Percentiles rank a stretch among this genome's conserved stretches.
Evolutionary conservation across 2,329 filamentous ascomycete genomes (phyloP).

Genomic region (Sphaceloma murrayae): DNA sequence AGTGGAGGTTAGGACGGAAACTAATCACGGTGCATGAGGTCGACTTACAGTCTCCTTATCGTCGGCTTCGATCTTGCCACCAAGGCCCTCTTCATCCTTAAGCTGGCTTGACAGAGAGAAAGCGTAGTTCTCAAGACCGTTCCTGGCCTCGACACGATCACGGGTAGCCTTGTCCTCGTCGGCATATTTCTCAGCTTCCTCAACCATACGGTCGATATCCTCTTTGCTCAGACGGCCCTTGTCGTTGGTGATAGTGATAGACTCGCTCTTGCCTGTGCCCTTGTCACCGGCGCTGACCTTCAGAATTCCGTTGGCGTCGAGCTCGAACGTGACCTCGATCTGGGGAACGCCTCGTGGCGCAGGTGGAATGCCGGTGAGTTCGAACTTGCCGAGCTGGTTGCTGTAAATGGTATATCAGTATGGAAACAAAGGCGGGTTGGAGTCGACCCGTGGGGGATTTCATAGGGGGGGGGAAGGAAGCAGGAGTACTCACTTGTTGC

Average conservation of each 20-base stretch:
- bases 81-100: slow-evolving; percentile 91
- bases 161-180: slow-evolving; percentile 98
- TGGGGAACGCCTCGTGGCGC: slow-evolving; percentile 94
- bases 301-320: slow-evolving; percentile 97
- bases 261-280: slow-evolving; percentile 94
- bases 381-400: slow-evolving; percentile 96
- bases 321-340: slow-evolving; percentile 95
- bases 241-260: slow-evolving; percentile 98
- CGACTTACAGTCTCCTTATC: slow-evolving; percentile 86
- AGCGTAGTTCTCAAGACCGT: slow-evolving; percentile 97
- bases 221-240: slow-evolving; percentile 94
- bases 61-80: slow-evolving; percentile 96
- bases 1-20: no score
- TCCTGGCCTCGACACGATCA: slow-evolving; percentile 92
- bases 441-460: no score
- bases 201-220: slow-evolving; percentile 98
- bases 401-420: no score
- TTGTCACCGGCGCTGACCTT: slow-evolving; percentile 95
- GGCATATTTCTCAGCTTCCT: slow-evolving; percentile 95
- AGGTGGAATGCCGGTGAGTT: slow-evolving; percentile 89
- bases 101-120: slow-evolving; percentile 99
- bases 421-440: no score
- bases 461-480: no score
- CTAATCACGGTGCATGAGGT: no score
- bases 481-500: no score